Conservation (phyloP, 2,329 filamentous ascomycete genomes). For the Hypoxylon sp. region DNA sequence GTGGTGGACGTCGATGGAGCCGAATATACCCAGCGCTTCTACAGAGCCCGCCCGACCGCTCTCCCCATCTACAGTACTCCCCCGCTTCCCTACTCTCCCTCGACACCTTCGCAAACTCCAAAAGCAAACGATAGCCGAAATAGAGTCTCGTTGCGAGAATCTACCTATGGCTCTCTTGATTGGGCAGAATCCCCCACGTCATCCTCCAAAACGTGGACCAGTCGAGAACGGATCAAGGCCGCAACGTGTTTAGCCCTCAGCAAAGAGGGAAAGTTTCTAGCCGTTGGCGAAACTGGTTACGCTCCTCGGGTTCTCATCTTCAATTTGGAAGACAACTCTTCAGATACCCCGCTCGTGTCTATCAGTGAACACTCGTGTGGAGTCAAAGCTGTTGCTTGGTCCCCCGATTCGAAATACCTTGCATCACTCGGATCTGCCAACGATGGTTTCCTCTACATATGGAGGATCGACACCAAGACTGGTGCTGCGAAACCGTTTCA, state of each 20-base stretch:
- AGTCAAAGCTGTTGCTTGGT: constrained; percentile 90
- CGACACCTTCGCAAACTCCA: constrained; percentile 69
- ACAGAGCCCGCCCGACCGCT: constrained; percentile 85
- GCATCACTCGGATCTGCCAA: constrained; percentile 91
- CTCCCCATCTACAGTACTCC: constrained; percentile 74
- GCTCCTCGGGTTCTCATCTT: constrained; percentile 93
- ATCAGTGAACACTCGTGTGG: constrained; percentile 93
- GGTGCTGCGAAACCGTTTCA: constrained; percentile 85
- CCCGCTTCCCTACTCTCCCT: constrained; percentile 65
- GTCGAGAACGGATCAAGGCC: constrained; percentile 92
- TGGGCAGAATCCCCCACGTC: constrained; percentile 75
- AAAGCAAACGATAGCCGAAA: constrained; percentile 76
- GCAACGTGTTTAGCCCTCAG: constrained; percentile 92
- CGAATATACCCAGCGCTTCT: constrained; percentile 84
- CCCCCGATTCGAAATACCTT: constrained; percentile 85
- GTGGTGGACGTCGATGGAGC: constrained; percentile 83
- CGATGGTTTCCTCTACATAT: constrained; percentile 94
- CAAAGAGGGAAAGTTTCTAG: constrained; percentile 86
- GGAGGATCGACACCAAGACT: constrained; percentile 86
- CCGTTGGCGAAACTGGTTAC: constrained; percentile 96
- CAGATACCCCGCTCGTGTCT: constrained; percentile 85
- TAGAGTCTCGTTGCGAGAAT: constrained; percentile 67
- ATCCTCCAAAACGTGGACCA: constrained; percentile 84
- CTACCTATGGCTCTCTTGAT: constrained; percentile 62
- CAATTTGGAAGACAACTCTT: constrained; percentile 82